These are phyloP conservation scores for Phytophthora pluvialis DNA, from an alignment of 352 stramenopile species.

Conservation along the genomic window DNA sequence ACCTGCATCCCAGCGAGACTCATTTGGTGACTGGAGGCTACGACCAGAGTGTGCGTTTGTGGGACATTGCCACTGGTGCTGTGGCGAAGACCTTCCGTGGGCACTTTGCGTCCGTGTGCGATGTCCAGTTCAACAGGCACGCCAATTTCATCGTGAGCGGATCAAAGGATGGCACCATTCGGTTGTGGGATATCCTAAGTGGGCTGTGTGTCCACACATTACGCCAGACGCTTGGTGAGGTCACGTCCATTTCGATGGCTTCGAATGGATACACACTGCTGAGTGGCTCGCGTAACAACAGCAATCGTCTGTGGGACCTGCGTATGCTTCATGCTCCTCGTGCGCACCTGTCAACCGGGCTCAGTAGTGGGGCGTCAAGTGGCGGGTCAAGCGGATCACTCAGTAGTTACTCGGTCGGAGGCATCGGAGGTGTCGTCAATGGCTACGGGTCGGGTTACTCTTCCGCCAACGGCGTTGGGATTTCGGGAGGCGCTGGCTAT, in stretches of 20 bases:
- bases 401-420: constrained; percentile 28
- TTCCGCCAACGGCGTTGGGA: constrained; percentile 28
- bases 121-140: constrained; percentile 89
- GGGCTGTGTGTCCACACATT: constrained; percentile 88
- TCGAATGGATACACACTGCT: constrained; percentile 84
- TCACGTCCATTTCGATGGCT: constrained; percentile 86
- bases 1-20: constrained; percentile 86
- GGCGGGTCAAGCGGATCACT: constrained; percentile 38
- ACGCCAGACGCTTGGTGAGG: constrained; percentile 83
- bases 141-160: constrained; percentile 88
- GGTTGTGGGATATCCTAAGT: constrained; percentile 90
- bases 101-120: constrained; percentile 83
- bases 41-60: constrained; percentile 87
- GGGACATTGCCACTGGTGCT: constrained; percentile 78
- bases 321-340: constrained; percentile 84
- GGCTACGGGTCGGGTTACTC: constrained; percentile 28
- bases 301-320: constrained; percentile 89
- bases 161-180: constrained; percentile 88
- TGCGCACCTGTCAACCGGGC: constrained; percentile 53
- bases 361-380: constrained; percentile 31
- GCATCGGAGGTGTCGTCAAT: constrained; percentile 21
- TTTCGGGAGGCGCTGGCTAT: constrained; percentile 25
- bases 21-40: constrained; percentile 89
- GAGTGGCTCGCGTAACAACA: constrained; percentile 88
- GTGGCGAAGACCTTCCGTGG: constrained; percentile 83